Evolutionary conservation across 805 yeast species (phyloP), one percentile per base, ranked within the genome.

Genomic region (Metschnikowia peoriensis): DNA sequence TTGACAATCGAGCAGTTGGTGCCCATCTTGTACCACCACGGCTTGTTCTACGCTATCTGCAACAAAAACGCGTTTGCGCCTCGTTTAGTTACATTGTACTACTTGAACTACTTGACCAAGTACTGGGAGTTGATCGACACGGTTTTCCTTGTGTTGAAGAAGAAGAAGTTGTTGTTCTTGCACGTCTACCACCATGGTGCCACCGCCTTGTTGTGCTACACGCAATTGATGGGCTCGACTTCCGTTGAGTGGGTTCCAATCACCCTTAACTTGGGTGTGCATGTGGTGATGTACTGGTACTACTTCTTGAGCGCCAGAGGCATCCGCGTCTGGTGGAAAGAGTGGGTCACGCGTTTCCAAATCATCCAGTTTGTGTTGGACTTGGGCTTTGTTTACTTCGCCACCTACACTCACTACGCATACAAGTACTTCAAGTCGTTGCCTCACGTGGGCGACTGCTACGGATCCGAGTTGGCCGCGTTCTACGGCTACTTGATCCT

Each of bases 151-250:
- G 97, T 94, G 44, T 79, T 93, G 68, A 89, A 90, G 75, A 86
- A 89, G 78, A 94, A 94, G 76, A 91, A 89, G 66, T 78, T 93
- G 71, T 86, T 94, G 56, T 94, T 93, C 67, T 79, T 93, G 69
- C 99, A 93, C 73, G 90, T 96, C 50, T 93, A 91, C 74, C 99
- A 93, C 73, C 98, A 93, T 67, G 99, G 99, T 59, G 97, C 98
- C 55, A 93, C 99, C 46, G 98, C 97, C 10, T 75, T 93, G 57
- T 78, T 93, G 59, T 93, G 98, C 73, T 93, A 84, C 82, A 88
- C 96, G 45, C 98, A 93, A 76, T 81, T 93, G 65, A 82, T 86
- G 46, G 99, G 99, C 54, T 76, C 78, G 58, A 93, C 98, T 42
- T 78, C 97, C 1, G 94, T 93, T 56, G 88, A 90, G 57, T 93